Evolutionary conservation across 1,284 basidiomycete species (phyloP).

Genomic region (Earliella scabrosa): DNA sequence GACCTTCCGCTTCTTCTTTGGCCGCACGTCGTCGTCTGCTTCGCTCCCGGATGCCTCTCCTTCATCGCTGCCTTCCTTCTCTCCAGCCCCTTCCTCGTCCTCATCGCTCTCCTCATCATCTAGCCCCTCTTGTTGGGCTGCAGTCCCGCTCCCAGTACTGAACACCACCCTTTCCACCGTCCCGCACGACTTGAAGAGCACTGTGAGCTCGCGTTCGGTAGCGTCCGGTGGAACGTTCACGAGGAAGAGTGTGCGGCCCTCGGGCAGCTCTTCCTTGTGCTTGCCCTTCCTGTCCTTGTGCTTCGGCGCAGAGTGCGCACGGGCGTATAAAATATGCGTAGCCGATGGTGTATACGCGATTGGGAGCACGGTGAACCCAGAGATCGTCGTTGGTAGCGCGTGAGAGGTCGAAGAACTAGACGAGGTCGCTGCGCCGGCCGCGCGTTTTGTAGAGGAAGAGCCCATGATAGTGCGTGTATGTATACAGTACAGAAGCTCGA

Average conservation of each 20-base stretch:
- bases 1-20: constrained; percentile 51
- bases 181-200: constrained; percentile 76
- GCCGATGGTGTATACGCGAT: constrained; percentile 54
- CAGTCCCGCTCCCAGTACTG: constrained; percentile 42
- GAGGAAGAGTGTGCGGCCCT: constrained; percentile 81
- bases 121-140: constrained; percentile 34
- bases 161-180: constrained; percentile 79
- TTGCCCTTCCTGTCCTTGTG: constrained; percentile 30
- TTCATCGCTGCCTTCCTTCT: constrained; percentile 32
- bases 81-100: constrained; percentile 43
- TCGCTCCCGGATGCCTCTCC: constrained; percentile 31
- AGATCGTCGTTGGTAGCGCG: constrained; percentile 33
- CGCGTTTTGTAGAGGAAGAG: constrained; percentile 7
- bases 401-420: constrained; percentile 3
- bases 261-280: constrained; percentile 48
- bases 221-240: constrained; percentile 88
- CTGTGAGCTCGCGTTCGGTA: constrained; percentile 74
- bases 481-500: too few species aligned
- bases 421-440: neutral
- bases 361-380: constrained; percentile 66
- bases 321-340: constrained; percentile 68
- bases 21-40: constrained; percentile 38
- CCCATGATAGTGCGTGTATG: too few species aligned
- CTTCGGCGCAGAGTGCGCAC: constrained; percentile 55
- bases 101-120: constrained; percentile 42